Conservation (phyloP, 164 flowering plant species). For the Saururus chinensis region DNA sequence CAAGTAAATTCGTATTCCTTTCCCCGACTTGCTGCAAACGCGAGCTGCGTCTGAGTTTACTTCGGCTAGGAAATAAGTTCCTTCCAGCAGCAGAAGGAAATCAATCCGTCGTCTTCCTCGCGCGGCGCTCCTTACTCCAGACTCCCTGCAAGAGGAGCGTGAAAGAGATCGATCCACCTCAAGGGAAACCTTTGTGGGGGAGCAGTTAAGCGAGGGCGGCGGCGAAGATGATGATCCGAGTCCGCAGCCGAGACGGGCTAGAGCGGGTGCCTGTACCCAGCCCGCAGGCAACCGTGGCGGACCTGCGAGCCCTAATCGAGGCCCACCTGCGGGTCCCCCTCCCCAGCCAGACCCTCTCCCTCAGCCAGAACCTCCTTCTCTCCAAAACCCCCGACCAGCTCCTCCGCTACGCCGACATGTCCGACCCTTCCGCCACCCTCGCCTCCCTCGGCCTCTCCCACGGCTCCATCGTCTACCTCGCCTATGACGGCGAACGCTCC, state of each 20-base stretch:
- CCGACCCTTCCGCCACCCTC: conserved; percentile 38
- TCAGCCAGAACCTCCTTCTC: conserved; percentile 60
- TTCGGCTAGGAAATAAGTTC: too few relatives aligned
- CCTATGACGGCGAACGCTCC: conserved; percentile 68
- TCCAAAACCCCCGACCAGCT: conserved; percentile 53
- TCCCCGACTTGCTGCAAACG: too few relatives aligned
- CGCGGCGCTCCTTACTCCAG: too few relatives aligned
- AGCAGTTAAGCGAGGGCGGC: background rate
- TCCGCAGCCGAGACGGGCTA: conserved; percentile 83
- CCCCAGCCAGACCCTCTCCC: conserved; percentile 61
- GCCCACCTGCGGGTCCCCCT: conserved; percentile 62
- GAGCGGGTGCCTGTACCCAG: conserved; percentile 56
- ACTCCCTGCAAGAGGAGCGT: too few relatives aligned
- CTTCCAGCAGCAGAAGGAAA: too few relatives aligned
- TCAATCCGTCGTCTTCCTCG: too few relatives aligned
- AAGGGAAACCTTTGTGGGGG: too few relatives aligned
- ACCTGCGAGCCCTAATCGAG: conserved; percentile 58
- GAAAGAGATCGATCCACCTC: too few relatives aligned
- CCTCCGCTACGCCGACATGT: conserved; percentile 49
- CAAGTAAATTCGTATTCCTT: too few relatives aligned
- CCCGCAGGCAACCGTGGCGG: conserved; percentile 33
- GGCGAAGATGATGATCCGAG: conserved; percentile 46
- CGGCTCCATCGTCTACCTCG: conserved; percentile 66
- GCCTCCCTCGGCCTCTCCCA: conserved; percentile 61
- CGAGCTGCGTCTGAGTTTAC: too few relatives aligned